Evolutionary conservation across 2,329 filamentous ascomycete species (phyloP), one percentile per base, ranked within the genome.

Genomic region (Aspergillus puulaauensis): DNA sequence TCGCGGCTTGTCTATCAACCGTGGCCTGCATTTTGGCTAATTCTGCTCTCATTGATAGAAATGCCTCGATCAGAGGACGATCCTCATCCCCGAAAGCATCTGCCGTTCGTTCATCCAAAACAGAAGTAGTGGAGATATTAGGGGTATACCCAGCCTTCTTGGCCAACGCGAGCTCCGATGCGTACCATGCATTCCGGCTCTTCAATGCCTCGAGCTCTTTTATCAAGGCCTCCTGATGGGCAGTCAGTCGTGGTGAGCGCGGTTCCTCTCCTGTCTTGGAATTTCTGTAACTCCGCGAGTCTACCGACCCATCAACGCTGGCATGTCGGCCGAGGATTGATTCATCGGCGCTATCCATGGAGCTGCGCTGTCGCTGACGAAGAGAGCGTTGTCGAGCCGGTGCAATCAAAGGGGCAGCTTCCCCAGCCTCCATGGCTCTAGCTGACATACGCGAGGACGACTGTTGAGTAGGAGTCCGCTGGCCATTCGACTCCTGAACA

Each of bases 151-250:
- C 95, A 41, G 91, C 86, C 75, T 96, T 96, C 50, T 90, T 87
- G 6, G 95, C 96, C 62, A 99, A 80, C 57, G 96, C 91, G 46
- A 99, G 81, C 75, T 99, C 95, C 0, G 93, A 97, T 7, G 92
- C 91, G 74, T 96, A 97, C 95, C 95, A 99, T 0, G 93, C 93
- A 75, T 96, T 98, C 52, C 90, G 86, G 69, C 89, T 95, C 68
- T 91, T 90, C 3, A 88, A 84, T 8, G 86, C 82, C 70, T 99
- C 93, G 2, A 99, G 81, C 71, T 99, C 95, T 71, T 95, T 93
- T 14, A 91, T 81, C 12, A 97, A 75, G 0, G 90, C 87, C 61
- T 84, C 85, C 61, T 80, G 79, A 51, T 81, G 64, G 66, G 77
- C 69, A 3, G 74, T 79, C 40, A 80, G 62, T 40, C 74, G 73